Base-by-base conservation (phyloP, 2,329 filamentous ascomycete genomes). In the Coniosporium tulheliwenetii region DNA sequence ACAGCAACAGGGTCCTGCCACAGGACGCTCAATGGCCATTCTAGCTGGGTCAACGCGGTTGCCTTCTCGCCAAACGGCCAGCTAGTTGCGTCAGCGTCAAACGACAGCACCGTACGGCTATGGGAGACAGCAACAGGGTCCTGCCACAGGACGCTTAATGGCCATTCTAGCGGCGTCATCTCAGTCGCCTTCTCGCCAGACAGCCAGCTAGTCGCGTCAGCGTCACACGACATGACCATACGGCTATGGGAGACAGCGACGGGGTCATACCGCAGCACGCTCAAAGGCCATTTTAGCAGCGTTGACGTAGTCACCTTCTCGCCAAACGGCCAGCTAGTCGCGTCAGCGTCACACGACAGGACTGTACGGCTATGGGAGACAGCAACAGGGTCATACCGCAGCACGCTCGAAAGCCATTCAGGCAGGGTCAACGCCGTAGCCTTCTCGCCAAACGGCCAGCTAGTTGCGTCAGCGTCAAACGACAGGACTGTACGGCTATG, bases 71-170 rank as follows among this genome's bases (percentile, higher is more conserved):
- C n/a, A n/a, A n/a, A n/a, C n/a, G n/a, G n/a, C n/a, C n/a, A n/a
- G n/a, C 39, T 43, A 26, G 9, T 53, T 10, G 51, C 43, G 12
- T 51, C 47, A 8, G 46, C 29, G 19, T 50, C 48, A n/a, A 5
- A 39, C 16, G 44, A 31, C n/a, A 26, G 10, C 0, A 48, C 40
- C 5, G 37, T 47, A 15, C 42, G 42, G 30, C 43, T 48, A 14
- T 51, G 45, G 48, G 39, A 49, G 31, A 9, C 26, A 2, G 33
- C 13, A 5, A 44, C 40, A 15, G 41, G 45, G 8, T 3, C 32
- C 12, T 15, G 3, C 3, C 32, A 15, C 32, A n/a, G n/a, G n/a
- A 36, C 12, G 3, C 45, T 52, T 14, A 39, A 47, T 30, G 48
- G 49, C n/a, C 47, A 57, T 39, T 47, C 43, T 3, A 37, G 30